A percentile compares a stretch with the other conserved stretches of the same genome.
Conservation (phyloP, 257 asterid genomes). For the Coffea eugenioides region DNA sequence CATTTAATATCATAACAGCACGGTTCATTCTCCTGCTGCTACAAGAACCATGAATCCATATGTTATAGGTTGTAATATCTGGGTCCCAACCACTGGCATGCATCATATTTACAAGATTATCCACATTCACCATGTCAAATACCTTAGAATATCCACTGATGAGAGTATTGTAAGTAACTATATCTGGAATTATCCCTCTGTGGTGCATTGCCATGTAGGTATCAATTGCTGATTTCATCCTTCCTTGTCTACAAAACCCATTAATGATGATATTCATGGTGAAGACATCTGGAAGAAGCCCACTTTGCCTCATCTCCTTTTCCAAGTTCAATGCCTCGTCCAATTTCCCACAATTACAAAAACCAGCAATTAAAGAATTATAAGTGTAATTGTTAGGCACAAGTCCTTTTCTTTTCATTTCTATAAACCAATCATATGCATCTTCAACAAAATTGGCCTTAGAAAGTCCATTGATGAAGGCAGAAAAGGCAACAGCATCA, state of each 20-base stretch:
- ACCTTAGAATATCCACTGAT: constrained; percentile 77
- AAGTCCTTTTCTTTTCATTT: constrained; percentile 61
- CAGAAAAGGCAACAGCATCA: constrained; percentile 89
- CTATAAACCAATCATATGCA: constrained; percentile 44
- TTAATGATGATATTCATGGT: constrained; percentile 80
- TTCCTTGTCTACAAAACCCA: constrained; percentile 80
- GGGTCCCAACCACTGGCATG: constrained; percentile 69
- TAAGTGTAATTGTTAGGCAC: constrained; percentile 80
- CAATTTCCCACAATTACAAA: constrained; percentile 57
- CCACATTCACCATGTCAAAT: constrained; percentile 70
- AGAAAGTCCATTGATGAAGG: constrained; percentile 72
- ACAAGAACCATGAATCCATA: constrained; percentile 68
- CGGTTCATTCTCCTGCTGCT: constrained; percentile 60
- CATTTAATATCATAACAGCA: constrained; percentile 70
- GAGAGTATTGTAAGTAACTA: constrained; percentile 82
- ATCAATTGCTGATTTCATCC: constrained; percentile 71
- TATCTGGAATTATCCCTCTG: constrained; percentile 65
- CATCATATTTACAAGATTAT: constrained; percentile 54
- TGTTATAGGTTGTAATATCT: constrained; percentile 78
- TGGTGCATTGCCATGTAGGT: constrained; percentile 57
- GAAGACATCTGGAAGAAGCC: constrained; percentile 65
- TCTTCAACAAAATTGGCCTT: constrained; percentile 64
- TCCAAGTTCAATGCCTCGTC: constrained; percentile 63
- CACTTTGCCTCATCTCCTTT: constrained; percentile 71
- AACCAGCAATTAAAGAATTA: constrained; percentile 80